Percentiles rank a stretch among this genome's conserved stretches.
phyloP scores from a whole-genome alignment of 2,329 filamentous ascomycete genomes.

The Calycina marina region DNA sequence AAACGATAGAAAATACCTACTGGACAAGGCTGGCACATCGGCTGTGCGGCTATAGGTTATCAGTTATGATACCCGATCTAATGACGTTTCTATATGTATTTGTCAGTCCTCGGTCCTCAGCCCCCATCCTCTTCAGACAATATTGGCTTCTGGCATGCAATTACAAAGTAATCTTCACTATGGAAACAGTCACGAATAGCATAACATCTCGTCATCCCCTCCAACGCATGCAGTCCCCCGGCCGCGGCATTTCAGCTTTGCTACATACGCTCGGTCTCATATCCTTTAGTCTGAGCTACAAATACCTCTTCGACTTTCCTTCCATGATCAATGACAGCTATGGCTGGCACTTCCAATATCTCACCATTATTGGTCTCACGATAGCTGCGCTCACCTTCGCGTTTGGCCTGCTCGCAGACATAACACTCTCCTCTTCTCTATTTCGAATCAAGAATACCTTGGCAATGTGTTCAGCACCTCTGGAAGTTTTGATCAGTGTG shows the following conservation, averaged over 20 bases:
- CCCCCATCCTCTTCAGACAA: background rate
- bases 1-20: too few relatives aligned
- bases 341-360: conserved; percentile 37
- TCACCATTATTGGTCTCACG: conserved; percentile 58
- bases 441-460: conserved; percentile 65
- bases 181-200: conserved; percentile 9
- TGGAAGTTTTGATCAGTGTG: conserved; percentile 56
- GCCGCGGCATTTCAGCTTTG: conserved; percentile 44
- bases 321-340: conserved; percentile 41
- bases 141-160: too few relatives aligned
- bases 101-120: too few relatives aligned
- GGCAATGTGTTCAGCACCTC: conserved; percentile 46
- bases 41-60: too few relatives aligned
- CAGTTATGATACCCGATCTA: too few relatives aligned
- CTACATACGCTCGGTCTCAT: conserved; percentile 41
- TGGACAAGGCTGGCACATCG: too few relatives aligned
- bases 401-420: conserved; percentile 47
- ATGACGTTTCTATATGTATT: too few relatives aligned
- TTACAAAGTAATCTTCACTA: conserved; percentile 8
- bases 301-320: conserved; percentile 34
- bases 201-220: conserved; percentile 42
- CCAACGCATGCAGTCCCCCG: conserved; percentile 52
- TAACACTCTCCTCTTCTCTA: conserved; percentile 40
- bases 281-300: conserved; percentile 39
- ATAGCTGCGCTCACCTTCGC: conserved; percentile 46